Evolutionary conservation across 768 basidiomycete species (phyloP).

Genomic region (Auriscalpium microsporum): DNA sequence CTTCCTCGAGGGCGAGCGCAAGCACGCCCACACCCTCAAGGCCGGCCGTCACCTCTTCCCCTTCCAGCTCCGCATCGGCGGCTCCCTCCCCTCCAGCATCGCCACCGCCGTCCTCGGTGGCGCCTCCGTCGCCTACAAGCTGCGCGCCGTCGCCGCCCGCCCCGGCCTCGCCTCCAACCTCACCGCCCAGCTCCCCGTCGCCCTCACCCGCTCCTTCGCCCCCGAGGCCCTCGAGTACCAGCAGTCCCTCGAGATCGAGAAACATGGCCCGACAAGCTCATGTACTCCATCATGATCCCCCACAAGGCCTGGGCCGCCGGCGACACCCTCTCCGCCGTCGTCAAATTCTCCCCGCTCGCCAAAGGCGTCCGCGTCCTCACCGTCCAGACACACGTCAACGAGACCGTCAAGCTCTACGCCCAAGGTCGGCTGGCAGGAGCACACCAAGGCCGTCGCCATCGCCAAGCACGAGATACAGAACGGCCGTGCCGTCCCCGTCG

Average conservation of each 20-base stretch:
- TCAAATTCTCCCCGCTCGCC: constrained; percentile 80
- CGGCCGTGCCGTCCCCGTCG: constrained; percentile 37
- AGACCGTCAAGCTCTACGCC: constrained; percentile 57
- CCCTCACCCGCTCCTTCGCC: constrained; percentile 65
- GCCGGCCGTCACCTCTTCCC: constrained; percentile 93
- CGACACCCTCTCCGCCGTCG: constrained; percentile 68
- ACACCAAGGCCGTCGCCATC: constrained; percentile 50
- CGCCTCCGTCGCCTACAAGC: constrained; percentile 77
- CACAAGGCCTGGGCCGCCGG: constrained; percentile 96
- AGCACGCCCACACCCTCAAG: constrained; percentile 81
- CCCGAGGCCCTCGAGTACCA: constrained; percentile 89
- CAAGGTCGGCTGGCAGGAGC: constrained; percentile 49
- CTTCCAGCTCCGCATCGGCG: constrained; percentile 81
- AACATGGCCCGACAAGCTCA: constrained; percentile 97
- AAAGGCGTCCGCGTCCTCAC: constrained; percentile 74
- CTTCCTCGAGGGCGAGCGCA: constrained; percentile 79
- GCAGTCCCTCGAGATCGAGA: constrained; percentile 91
- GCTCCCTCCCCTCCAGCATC: constrained; percentile 75
- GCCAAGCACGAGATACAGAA: constrained; percentile 60
- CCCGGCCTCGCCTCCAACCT: constrained; percentile 68
- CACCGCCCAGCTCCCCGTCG: constrained; percentile 50
- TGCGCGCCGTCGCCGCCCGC: constrained; percentile 77
- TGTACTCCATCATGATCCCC: constrained; percentile 90
- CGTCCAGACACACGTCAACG: constrained; percentile 63
- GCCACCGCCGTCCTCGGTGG: constrained; percentile 45